phyloP scores from a whole-genome alignment of 257 asterid species.

The Solanum appendiculatum region DNA sequence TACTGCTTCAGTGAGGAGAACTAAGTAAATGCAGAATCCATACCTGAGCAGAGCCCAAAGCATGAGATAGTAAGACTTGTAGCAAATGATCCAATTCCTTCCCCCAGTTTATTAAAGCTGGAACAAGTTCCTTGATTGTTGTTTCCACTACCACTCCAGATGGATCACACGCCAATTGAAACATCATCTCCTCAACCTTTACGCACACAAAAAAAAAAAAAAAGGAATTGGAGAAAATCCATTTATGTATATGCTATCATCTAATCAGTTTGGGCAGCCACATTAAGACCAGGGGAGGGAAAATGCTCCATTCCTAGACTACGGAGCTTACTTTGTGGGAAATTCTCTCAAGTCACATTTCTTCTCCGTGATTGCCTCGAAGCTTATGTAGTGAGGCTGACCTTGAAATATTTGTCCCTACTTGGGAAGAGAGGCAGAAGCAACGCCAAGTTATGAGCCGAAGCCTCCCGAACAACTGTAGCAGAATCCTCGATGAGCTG shows the following conservation, averaged over 20 bases:
- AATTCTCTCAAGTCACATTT: conserved; percentile 87
- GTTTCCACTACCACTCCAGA: conserved; percentile 94
- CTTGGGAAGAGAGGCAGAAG: conserved; percentile 95
- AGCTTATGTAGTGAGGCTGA: conserved; percentile 99
- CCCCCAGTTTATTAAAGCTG: conserved; percentile 87
- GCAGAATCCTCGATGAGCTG: conserved; percentile 99
- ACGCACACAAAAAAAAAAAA: conserved; percentile 13
- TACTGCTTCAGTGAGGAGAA: background rate
- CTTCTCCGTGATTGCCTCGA: conserved; percentile 99
- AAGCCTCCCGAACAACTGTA: conserved; percentile 94
- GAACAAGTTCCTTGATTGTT: conserved; percentile 79
- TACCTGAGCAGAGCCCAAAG: conserved; percentile 82
- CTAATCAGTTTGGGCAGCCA: conserved; percentile 30
- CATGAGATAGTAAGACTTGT: conserved; percentile 60
- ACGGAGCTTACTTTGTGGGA: conserved; percentile 97
- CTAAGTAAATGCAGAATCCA: background rate
- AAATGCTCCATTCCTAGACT: conserved; percentile 93
- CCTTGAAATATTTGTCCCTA: conserved; percentile 98
- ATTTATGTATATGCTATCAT: conserved; percentile 7
- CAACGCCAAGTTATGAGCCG: conserved; percentile 94
- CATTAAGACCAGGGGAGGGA: conserved; percentile 53
- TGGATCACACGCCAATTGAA: conserved; percentile 89
- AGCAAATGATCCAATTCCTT: conserved; percentile 78
- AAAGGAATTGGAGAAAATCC: conserved; percentile 25
- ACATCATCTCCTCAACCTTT: conserved; percentile 98